Evolutionary conservation across 1,284 basidiomycete genomes (phyloP).

Genomic region (Cryptococcus sp.): DNA sequence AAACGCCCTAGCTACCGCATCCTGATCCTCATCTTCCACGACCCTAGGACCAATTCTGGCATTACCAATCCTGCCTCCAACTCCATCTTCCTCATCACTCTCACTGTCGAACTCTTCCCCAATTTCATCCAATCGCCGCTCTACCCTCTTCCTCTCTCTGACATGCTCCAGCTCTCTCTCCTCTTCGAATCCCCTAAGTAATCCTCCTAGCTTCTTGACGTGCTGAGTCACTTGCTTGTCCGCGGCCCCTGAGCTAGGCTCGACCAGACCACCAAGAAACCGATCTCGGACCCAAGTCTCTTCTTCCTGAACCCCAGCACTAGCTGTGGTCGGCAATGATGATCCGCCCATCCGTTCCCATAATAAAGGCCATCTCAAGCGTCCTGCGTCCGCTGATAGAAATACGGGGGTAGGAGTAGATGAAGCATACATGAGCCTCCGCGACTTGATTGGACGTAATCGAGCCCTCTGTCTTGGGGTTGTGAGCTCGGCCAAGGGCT

Average conservation of each 20-base stretch:
- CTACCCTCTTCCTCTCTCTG: slow-evolving; percentile 27
- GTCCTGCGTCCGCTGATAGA: slow-evolving; percentile 24
- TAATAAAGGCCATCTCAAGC: slow-evolving; percentile 41
- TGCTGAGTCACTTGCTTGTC: slow-evolving; percentile 15
- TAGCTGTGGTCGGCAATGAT: slow-evolving; percentile 7
- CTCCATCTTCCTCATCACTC: slow-evolving; percentile 29
- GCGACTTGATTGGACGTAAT: slow-evolving; percentile 34
- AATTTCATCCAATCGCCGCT: slow-evolving; percentile 28
- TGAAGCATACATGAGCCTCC: slow-evolving; percentile 31
- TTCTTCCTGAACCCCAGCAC: slow-evolving; percentile 23
- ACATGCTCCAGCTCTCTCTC: slow-evolving; percentile 38
- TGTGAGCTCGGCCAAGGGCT: slow-evolving; percentile 21
- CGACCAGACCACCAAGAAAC: slow-evolving; percentile 24
- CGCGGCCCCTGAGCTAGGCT: too few relatives aligned
- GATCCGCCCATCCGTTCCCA: slow-evolving; percentile 45
- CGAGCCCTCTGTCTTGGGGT: slow-evolving; percentile 28
- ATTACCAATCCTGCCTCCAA: not conserved
- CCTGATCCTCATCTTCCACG: slow-evolving; percentile 24
- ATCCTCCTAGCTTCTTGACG: slow-evolving; percentile 41
- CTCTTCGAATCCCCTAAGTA: slow-evolving; percentile 42
- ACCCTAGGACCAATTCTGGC: slow-evolving; percentile 3
- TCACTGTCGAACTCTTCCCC: slow-evolving; percentile 44
- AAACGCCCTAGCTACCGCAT: slow-evolving; percentile 30
- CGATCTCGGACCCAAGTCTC: slow-evolving; percentile 27
- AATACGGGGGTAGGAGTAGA: slow-evolving; percentile 8